phyloP scores from a whole-genome alignment of 108 stramenopile species.

The Skeletonema costatum region DNA sequence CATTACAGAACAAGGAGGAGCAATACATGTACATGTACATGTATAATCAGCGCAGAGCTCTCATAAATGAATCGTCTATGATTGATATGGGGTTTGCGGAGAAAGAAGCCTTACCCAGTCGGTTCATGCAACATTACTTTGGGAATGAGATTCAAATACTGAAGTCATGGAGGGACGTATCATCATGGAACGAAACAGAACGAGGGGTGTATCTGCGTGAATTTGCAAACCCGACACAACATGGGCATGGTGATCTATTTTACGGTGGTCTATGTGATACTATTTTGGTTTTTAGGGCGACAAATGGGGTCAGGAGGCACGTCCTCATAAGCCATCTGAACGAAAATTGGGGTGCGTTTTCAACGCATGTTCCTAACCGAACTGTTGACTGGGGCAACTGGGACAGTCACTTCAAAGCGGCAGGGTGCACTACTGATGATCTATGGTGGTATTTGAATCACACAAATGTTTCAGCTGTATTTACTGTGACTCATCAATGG shows the following conservation, averaged over 20 bases:
- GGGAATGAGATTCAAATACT: not conserved
- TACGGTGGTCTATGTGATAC: conserved; percentile 4
- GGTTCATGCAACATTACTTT: not conserved
- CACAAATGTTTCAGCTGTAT: conserved; percentile 41
- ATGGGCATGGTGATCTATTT: conserved; percentile 5
- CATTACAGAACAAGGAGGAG: too few relatives aligned
- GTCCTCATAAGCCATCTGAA: conserved; percentile 44
- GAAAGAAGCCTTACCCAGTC: not conserved
- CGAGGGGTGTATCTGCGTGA: not conserved
- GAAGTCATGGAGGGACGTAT: not conserved
- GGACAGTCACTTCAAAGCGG: conserved; percentile 1
- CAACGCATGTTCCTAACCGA: conserved; percentile 30
- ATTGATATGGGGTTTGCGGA: not conserved
- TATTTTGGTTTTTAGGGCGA: not conserved
- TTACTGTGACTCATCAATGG: conserved; percentile 53
- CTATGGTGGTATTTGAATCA: conserved; percentile 43
- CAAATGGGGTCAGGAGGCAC: conserved; percentile 37
- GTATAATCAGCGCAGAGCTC: conserved; percentile 5
- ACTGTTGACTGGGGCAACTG: conserved; percentile 44
- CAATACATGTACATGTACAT: conserved; percentile 7
- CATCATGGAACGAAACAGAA: not conserved
- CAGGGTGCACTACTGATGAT: conserved; percentile 24
- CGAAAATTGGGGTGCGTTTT: conserved; percentile 59
- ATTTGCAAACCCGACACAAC: not conserved
- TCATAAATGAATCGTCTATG: conserved; percentile 10